Conservation (phyloP, 1,284 basidiomycete species). For the Ceratobasidium sp. region DNA sequence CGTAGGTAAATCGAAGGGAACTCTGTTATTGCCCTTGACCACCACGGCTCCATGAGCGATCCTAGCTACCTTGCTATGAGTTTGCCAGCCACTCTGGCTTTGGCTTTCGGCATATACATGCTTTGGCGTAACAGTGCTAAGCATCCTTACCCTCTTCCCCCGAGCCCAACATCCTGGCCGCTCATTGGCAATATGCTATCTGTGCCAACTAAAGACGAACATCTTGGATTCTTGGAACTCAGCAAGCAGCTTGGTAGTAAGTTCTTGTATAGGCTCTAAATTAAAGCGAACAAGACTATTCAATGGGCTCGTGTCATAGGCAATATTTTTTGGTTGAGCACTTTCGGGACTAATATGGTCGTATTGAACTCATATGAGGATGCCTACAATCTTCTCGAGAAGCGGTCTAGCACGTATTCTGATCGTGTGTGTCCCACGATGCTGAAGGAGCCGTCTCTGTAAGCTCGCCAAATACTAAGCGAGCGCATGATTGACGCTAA, state of each 20-base stretch:
- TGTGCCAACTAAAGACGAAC: not conserved
- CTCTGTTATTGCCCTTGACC: not conserved
- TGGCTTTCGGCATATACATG: not conserved
- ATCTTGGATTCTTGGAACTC: not conserved
- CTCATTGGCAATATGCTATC: not conserved
- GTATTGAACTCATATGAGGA: constrained; percentile 61
- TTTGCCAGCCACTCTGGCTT: not conserved
- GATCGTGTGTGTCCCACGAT: constrained; percentile 55
- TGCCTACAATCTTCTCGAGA: constrained; percentile 61
- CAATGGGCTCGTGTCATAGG: not conserved
- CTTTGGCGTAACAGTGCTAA: not conserved
- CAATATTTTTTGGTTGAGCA: constrained; percentile 59
- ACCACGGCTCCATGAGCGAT: constrained; percentile 4
- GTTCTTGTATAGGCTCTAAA: not conserved
- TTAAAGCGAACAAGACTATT: not conserved
- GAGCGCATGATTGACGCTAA: too few species aligned
- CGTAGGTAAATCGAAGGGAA: not conserved
- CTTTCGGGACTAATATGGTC: constrained; percentile 59
- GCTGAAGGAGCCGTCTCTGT: constrained; percentile 48
- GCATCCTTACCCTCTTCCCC: not conserved
- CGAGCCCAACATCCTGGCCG: not conserved
- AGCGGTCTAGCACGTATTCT: constrained; percentile 62
- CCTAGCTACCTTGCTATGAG: not conserved
- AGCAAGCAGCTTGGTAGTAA: not conserved
- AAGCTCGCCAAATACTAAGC: not conserved